Evolutionary conservation across 2,329 filamentous ascomycete species (phyloP).

Genomic region (Neoarthrinium moseri): DNA sequence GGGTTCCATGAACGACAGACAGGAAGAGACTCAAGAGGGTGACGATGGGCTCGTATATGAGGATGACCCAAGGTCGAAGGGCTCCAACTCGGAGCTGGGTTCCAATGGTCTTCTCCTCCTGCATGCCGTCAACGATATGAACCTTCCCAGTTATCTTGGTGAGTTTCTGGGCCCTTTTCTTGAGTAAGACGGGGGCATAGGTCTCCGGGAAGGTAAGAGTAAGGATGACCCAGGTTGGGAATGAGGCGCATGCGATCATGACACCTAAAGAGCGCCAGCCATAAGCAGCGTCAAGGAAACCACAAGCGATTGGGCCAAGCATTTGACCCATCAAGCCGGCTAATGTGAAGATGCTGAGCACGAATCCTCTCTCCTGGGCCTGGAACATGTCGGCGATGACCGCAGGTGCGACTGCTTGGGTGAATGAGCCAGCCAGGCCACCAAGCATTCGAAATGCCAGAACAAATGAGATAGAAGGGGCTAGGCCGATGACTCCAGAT

Average conservation of each 20-base stretch:
- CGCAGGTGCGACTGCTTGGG: constrained; percentile 11
- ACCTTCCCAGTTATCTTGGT: constrained; percentile 17
- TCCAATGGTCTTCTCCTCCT: constrained; percentile 13
- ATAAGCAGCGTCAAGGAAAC: constrained; percentile 15
- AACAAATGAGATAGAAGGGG: constrained; percentile 8
- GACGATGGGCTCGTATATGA: constrained; percentile 58
- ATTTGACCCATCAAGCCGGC: constrained; percentile 20
- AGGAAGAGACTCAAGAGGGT: constrained; percentile 53
- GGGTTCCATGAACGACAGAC: constrained; percentile 39
- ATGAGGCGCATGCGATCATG: constrained; percentile 14
- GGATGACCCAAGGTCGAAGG: constrained; percentile 27
- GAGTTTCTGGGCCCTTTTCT: constrained; percentile 16
- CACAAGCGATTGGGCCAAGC: constrained; percentile 17
- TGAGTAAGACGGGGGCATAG: constrained; percentile 26
- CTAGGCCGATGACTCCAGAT: constrained; percentile 8
- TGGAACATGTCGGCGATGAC: constrained; percentile 13
- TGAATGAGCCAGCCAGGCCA: constrained; percentile 11
- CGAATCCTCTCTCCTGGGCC: constrained; percentile 11
- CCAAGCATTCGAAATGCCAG: constrained; percentile 10
- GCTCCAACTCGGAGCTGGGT: constrained; percentile 11
- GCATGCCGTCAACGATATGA: constrained; percentile 17
- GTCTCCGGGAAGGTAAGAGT: constrained; percentile 24
- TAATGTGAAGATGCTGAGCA: constrained; percentile 13
- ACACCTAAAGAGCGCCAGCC: constrained; percentile 18
- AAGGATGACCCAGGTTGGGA: constrained; percentile 11